phyloP scores from a whole-genome alignment of 345 rosid genomes.

The Hevea brasiliensis region DNA sequence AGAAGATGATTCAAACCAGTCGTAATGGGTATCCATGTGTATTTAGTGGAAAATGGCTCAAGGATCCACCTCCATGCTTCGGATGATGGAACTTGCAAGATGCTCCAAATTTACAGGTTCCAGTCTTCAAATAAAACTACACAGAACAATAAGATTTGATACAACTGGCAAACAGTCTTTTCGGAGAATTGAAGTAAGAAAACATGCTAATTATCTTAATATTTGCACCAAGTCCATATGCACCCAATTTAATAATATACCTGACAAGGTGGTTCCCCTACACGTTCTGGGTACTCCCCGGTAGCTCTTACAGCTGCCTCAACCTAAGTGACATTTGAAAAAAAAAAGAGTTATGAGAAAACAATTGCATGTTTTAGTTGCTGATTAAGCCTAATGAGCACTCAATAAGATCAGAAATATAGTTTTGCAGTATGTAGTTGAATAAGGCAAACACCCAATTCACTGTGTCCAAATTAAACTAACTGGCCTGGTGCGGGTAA shows the following conservation, averaged over 20 bases:
- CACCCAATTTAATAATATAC: conserved; percentile 2
- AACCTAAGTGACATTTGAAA: conserved; percentile 17
- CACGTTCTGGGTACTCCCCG: conserved; percentile 30
- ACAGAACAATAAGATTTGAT: background rate
- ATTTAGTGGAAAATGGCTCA: conserved; percentile 28
- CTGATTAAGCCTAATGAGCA: background rate
- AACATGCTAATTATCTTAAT: background rate
- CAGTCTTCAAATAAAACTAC: conserved; percentile 33
- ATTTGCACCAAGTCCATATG: background rate
- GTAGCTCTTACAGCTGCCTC: conserved; percentile 35
- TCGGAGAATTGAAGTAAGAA: background rate
- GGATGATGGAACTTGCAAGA: conserved; percentile 36
- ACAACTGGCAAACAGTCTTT: background rate
- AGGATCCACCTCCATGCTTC: conserved; percentile 26
- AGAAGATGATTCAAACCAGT: conserved; percentile 24
- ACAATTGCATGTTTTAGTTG: background rate
- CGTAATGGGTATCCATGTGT: conserved; percentile 26
- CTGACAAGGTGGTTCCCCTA: conserved; percentile 31
- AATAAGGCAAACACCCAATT: background rate
- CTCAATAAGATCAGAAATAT: background rate
- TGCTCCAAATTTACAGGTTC: conserved; percentile 37
- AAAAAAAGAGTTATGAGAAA: background rate
- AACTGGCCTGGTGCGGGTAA: background rate
- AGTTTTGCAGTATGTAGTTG: background rate
- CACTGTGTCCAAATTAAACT: too few species aligned